Conservation (phyloP, 352 stramenopile genomes). For the Phytophthora pinifolia region DNA sequence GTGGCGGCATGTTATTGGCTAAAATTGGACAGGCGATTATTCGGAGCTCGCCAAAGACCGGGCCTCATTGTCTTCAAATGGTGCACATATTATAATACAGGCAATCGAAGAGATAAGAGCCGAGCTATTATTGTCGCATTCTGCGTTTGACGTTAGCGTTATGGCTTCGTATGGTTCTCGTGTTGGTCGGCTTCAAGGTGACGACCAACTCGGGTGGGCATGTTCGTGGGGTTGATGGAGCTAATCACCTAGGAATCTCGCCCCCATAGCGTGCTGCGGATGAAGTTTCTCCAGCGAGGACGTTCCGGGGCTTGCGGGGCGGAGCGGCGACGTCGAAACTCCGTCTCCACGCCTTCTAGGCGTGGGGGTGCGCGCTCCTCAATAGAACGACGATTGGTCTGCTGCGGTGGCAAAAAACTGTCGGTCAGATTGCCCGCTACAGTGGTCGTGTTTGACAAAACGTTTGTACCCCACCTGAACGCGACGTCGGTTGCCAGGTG, state of each 20-base stretch:
- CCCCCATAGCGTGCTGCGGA: constrained; percentile 27
- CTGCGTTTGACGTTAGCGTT: too few relatives aligned
- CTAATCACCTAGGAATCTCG: neutral
- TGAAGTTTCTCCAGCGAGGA: constrained; percentile 28
- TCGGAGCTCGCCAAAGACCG: too few relatives aligned
- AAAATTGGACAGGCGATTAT: too few relatives aligned
- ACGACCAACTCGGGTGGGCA: too few relatives aligned
- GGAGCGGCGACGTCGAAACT: constrained; percentile 27
- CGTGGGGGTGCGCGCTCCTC: constrained; percentile 17
- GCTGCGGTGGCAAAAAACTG: constrained; percentile 1
- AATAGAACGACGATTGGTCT: constrained; percentile 25
- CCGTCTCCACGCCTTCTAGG: constrained; percentile 9
- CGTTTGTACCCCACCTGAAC: constrained; percentile 14
- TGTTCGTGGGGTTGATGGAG: neutral
- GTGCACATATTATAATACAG: too few relatives aligned
- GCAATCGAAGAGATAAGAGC: too few relatives aligned
- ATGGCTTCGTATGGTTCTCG: too few relatives aligned
- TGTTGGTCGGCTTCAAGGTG: too few relatives aligned
- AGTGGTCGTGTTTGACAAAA: neutral
- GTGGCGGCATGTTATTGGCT: too few relatives aligned
- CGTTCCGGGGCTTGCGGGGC: constrained; percentile 20
- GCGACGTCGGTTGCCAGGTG: constrained; percentile 2
- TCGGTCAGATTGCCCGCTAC: neutral
- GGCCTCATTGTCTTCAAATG: too few relatives aligned
- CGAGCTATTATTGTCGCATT: too few relatives aligned